Percentiles rank a stretch among this genome's conserved stretches.
These are phyloP conservation scores for Thielaviopsis euricoi DNA, from an alignment of 2,329 filamentous ascomycete species.

Conservation along the genomic window DNA sequence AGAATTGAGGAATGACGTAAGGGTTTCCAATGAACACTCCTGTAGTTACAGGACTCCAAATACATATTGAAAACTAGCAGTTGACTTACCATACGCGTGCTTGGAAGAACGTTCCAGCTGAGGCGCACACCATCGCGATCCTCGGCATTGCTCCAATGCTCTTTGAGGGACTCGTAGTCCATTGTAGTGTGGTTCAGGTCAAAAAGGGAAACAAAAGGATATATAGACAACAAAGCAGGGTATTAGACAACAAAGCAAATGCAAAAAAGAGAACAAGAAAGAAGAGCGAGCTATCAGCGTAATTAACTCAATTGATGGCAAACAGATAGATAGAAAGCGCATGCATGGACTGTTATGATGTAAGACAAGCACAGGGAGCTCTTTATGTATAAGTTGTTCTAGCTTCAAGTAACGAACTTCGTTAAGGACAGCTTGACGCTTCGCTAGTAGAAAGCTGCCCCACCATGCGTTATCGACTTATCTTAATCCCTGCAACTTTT, in stretches of 20 bases:
- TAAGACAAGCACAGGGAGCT: too few relatives aligned
- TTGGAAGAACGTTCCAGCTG: conserved; percentile 98
- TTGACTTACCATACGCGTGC: conserved; percentile 71
- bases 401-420: not conserved
- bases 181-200: conserved; percentile 27
- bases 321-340: too few relatives aligned
- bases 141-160: conserved; percentile 92
- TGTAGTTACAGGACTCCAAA: conserved; percentile 3
- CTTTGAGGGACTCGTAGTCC: conserved; percentile 88
- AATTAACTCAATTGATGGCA: too few relatives aligned
- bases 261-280: not conserved
- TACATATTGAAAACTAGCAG: conserved; percentile 31
- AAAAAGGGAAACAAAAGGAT: not conserved
- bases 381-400: not conserved
- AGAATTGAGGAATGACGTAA: too few relatives aligned
- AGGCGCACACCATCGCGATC: conserved; percentile 89
- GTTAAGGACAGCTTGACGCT: conserved; percentile 6
- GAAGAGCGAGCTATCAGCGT: too few relatives aligned
- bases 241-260: not conserved
- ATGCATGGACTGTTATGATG: too few relatives aligned
- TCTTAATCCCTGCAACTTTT: not conserved
- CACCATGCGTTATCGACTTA: conserved; percentile 4
- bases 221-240: not conserved
- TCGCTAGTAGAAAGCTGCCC: not conserved
- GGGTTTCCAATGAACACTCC: too few relatives aligned